Evolutionary conservation across 495 filamentous ascomycete species (phyloP), one percentile per base, ranked within the genome.

Genomic region (Xylaria longipes): DNA sequence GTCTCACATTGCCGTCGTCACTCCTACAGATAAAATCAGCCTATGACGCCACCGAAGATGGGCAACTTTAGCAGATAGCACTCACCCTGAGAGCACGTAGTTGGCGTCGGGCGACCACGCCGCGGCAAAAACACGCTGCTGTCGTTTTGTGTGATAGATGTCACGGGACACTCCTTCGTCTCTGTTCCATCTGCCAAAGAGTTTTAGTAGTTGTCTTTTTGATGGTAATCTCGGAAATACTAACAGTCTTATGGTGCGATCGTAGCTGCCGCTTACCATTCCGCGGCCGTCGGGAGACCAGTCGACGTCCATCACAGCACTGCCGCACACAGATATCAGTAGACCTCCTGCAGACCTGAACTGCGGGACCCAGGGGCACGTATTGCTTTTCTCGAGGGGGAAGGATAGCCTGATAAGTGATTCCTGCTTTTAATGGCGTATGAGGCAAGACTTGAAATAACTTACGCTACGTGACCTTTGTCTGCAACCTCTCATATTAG

Each of bases 91-190:
- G 48, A 98, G 85, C 43, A 98, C 80, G 77, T 96, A 98, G 72
- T 92, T 91, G 75, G 91, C 91, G 80, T 98, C 97, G 20, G 94
- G 93, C 0, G 93, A 94, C 85, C 91, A 98, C 69, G 87, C 88
- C 64, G 87, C 87, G 25, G 90, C 91, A 86, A 98, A 98, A n/a
- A 97, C 94, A 75, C 91, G 88, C 84, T 99, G 96, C 97, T 98
- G 98, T 66, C 96, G 89, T 82, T 97, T 94, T 12, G 96, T 98
- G 83, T 98, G 96, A 82, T 99, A 99, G 58, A 98, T 90, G 71
- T 99, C 96, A 68, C 94, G 83, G 5, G 92, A 94, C 80, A 97
- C 93, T 11, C 96, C 96, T 58, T 89, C 86, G 43, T 89, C 87
- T 33, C 94, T 88, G 75, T 89, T 88, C 90, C 94, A 99, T 58